Evolutionary conservation across 176 grass and related monocot genomes (phyloP), one percentile per base, ranked within the genome.

Genomic region (Oropetium thomaeum): DNA sequence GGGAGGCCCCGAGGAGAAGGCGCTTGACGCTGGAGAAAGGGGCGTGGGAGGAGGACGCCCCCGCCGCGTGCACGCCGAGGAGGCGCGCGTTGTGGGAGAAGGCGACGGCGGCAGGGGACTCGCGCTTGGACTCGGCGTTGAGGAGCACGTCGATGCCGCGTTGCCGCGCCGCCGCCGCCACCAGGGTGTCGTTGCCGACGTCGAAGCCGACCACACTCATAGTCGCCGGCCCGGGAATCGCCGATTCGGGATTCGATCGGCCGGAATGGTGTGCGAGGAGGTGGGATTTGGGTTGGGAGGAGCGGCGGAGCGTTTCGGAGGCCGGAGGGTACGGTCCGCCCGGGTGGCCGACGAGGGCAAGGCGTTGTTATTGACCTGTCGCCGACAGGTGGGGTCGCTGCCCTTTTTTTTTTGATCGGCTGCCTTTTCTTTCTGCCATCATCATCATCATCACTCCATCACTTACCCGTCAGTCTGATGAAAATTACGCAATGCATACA

Each of bases 131-230:
- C 81, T 97, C 93, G 47, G 87, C 84, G 64, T 95, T 88, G 68
- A 93, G 85, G 44, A 93, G 79, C 37, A 93, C 96, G 67, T 99
- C 90, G 67, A 95, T 85, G 58, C 87, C 93, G 10, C 90, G 85
- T 54, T 90, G 85, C 53, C 93, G 82, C 67, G 87, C 83, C 29
- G 66, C 86, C 42, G 78, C 90, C 68, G 84, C 71, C 34, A 93
- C 90, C 53, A 87, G 90, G 27, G 77, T 93, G 74, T 92, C 93
- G 81, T 97, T 97, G 79, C 93, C 93, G 30, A 92, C 73, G 73
- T 97, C 93, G 72, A 97, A 88, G 22, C 93, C 93, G 13, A 93
- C 83, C 51, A 86, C 93, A 69, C 88, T 88, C 88, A 83, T 89
- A 76, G 73, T 73, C 44, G 43, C 47, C 15, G 45, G 17, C 2